Conservation (phyloP, 208 protist genomes). For the Leishmania tarentolae region DNA sequence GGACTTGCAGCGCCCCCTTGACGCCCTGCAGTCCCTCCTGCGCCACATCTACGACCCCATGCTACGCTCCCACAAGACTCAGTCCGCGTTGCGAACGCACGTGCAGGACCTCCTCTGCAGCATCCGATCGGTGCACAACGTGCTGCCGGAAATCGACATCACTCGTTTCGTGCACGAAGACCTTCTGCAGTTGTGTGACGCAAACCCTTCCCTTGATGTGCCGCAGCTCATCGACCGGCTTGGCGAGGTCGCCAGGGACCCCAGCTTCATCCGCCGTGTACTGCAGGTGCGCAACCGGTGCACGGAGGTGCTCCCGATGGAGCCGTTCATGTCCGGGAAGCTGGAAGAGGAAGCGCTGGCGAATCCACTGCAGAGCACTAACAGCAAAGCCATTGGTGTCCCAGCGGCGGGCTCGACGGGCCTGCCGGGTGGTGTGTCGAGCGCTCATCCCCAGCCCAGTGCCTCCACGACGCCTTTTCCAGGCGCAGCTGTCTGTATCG, state of each 20-base stretch:
- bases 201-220: constrained; percentile 61
- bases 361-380: constrained; percentile 21
- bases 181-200: constrained; percentile 71
- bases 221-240: constrained; percentile 74
- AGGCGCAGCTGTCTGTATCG: not conserved
- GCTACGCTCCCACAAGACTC: constrained; percentile 41
- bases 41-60: constrained; percentile 80
- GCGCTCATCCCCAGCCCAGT: not conserved
- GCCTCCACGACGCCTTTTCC: not conserved
- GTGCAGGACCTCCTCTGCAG: constrained; percentile 78
- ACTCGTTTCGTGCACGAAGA: constrained; percentile 74
- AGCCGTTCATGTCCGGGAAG: constrained; percentile 40
- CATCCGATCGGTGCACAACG: constrained; percentile 57
- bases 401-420: not conserved
- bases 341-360: constrained; percentile 33
- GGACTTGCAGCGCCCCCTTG: constrained; percentile 60
- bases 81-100: constrained; percentile 49
- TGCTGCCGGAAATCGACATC: constrained; percentile 67
- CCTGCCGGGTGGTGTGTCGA: not conserved
- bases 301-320: constrained; percentile 55
- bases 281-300: constrained; percentile 70
- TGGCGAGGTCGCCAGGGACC: constrained; percentile 56
- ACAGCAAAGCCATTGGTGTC: constrained; percentile 2
- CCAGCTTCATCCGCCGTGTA: constrained; percentile 64
- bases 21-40: constrained; percentile 59